Evolutionary conservation across 2,329 filamentous ascomycete genomes (phyloP).

Genomic region (Penicillium rolfsii): DNA sequence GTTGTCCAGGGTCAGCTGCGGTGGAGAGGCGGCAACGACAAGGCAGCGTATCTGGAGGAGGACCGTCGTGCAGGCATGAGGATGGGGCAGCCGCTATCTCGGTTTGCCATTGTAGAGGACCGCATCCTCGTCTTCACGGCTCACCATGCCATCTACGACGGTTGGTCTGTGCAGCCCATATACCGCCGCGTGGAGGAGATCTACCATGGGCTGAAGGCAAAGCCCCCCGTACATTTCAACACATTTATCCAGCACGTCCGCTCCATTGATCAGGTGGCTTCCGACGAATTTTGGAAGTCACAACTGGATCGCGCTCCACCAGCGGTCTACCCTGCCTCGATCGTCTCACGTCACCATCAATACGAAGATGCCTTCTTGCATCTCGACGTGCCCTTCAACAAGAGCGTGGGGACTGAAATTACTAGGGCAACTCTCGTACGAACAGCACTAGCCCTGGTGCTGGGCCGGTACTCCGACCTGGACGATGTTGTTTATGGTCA

Average conservation of each 20-base stretch:
- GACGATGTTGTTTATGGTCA: conserved; percentile 19
- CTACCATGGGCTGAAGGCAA: conserved; percentile 1
- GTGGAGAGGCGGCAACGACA: background rate
- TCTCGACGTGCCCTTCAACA: background rate
- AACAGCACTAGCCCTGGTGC: conserved; percentile 16
- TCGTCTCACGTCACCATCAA: conserved; percentile 11
- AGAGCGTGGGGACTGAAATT: background rate
- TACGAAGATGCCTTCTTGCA: conserved; percentile 9
- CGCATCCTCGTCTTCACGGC: conserved; percentile 46
- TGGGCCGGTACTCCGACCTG: conserved; percentile 10
- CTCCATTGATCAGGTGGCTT: background rate
- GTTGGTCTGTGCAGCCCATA: conserved; percentile 35
- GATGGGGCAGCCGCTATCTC: conserved; percentile 2
- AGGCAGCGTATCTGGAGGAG: background rate
- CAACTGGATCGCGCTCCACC: conserved; percentile 9
- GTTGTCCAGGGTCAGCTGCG: background rate
- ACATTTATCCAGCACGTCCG: conserved; percentile 5
- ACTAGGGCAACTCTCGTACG: conserved; percentile 19
- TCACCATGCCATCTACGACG: conserved; percentile 53
- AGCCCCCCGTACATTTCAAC: conserved; percentile 1
- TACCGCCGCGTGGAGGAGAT: conserved; percentile 18
- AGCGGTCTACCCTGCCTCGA: conserved; percentile 13
- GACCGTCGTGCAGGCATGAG: background rate
- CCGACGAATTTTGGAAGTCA: conserved; percentile 16
- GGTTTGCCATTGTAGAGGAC: conserved; percentile 15